Evolutionary conservation across 441 rosid genomes (phyloP).

Genomic region (Gossypium gossypioides): DNA sequence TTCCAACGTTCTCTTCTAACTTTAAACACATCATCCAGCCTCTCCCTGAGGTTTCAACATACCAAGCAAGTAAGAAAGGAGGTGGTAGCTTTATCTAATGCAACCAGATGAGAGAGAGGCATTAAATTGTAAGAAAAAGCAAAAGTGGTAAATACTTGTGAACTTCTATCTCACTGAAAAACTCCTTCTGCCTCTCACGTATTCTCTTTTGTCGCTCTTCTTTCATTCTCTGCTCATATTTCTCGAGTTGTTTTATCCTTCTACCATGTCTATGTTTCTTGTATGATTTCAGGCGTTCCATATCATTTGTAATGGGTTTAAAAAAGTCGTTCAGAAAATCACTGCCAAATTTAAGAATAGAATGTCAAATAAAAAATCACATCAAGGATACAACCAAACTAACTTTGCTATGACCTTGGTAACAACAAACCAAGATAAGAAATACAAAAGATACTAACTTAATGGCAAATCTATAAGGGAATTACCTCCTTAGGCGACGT

Average conservation of each 20-base stretch:
- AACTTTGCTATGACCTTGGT: constrained; percentile 5
- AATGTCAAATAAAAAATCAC: constrained; percentile 9
- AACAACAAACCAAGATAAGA: neutral
- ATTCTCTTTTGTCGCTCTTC: constrained; percentile 92
- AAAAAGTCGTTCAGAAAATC: constrained; percentile 69
- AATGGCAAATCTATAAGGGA: constrained; percentile 4
- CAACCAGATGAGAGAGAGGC: constrained; percentile 4
- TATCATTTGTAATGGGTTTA: constrained; percentile 62
- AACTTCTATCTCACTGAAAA: constrained; percentile 83
- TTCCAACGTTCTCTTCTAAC: constrained; percentile 81
- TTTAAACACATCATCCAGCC: constrained; percentile 76
- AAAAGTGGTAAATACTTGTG: constrained; percentile 52
- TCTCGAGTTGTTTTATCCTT: constrained; percentile 82
- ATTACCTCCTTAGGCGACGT: constrained; percentile 71
- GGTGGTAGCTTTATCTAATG: neutral
- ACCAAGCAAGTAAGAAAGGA: constrained; percentile 17
- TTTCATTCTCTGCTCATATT: constrained; percentile 80
- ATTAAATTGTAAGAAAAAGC: neutral
- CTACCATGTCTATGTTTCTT: constrained; percentile 92
- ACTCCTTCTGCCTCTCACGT: constrained; percentile 95
- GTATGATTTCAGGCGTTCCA: constrained; percentile 65
- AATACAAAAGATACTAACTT: constrained; percentile 8
- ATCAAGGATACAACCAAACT: neutral
- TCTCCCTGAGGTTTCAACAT: constrained; percentile 52
- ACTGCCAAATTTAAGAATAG: constrained; percentile 32